These are phyloP conservation scores for Cyclotella cryptica DNA, from an alignment of 108 stramenopile genomes.

Conservation along the genomic window DNA sequence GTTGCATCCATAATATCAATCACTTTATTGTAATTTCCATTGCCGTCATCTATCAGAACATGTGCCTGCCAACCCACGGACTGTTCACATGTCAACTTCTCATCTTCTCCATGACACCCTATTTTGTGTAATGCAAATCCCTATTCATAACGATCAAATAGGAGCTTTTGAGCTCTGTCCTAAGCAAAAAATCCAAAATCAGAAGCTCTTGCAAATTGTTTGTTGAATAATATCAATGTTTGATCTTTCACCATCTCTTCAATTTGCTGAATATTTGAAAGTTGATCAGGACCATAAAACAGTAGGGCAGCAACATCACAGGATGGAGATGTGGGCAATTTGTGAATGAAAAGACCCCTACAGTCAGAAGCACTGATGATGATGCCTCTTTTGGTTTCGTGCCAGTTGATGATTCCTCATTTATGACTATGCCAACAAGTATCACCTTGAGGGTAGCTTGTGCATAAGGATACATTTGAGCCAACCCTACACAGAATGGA, in stretches of 20 bases:
- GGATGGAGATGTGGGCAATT: slow-evolving; percentile 55
- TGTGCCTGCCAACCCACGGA: slow-evolving; percentile 57
- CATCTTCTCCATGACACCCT: slow-evolving; percentile 73
- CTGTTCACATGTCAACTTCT: slow-evolving; percentile 66
- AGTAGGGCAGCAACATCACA: slow-evolving; percentile 64
- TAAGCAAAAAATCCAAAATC: slow-evolving; percentile 67
- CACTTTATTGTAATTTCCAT: slow-evolving; percentile 35
- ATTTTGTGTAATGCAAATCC: slow-evolving; percentile 78
- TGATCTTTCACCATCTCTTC: slow-evolving; percentile 66
- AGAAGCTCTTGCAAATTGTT: slow-evolving; percentile 61
- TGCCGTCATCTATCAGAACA: slow-evolving; percentile 51
- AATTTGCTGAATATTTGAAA: slow-evolving; percentile 58
- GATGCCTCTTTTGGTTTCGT: slow-evolving; percentile 42
- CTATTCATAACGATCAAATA: slow-evolving; percentile 58
- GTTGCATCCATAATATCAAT: slow-evolving; percentile 47
- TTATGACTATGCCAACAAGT: slow-evolving; percentile 47
- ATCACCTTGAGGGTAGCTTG: slow-evolving; percentile 62
- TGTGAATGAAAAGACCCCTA: slow-evolving; percentile 70
- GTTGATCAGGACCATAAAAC: slow-evolving; percentile 67
- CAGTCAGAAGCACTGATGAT: slow-evolving; percentile 61
- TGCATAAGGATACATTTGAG: slow-evolving; percentile 79
- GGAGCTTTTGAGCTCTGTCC: slow-evolving; percentile 34
- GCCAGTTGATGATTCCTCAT: slow-evolving; percentile 24
- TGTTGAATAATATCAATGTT: slow-evolving; percentile 62
- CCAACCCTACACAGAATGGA: slow-evolving; percentile 47